These are phyloP conservation scores for Neonectria faginata DNA, from an alignment of 2,329 filamentous ascomycete genomes.

Conservation along the genomic window DNA sequence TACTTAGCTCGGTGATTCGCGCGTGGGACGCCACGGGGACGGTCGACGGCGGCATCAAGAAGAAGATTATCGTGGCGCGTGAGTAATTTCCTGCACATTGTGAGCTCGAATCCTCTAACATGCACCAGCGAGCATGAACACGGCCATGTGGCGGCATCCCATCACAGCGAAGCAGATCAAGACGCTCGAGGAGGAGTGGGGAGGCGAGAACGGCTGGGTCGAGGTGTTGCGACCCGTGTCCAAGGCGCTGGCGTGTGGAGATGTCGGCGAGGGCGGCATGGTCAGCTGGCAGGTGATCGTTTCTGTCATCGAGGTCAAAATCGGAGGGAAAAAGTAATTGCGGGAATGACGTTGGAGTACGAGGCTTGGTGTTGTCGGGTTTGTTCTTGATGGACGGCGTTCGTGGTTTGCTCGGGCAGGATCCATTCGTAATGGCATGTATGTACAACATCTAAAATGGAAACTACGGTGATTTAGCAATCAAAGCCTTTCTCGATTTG, in stretches of 20 bases:
- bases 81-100: not conserved
- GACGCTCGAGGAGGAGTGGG: slow-evolving; percentile 81
- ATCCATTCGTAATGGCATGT: not conserved
- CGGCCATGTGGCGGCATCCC: slow-evolving; percentile 89
- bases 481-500: not conserved
- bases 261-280: slow-evolving; percentile 87
- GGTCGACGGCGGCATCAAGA: slow-evolving; percentile 66
- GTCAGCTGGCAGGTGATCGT: slow-evolving; percentile 83
- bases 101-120: not conserved
- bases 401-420: slow-evolving; percentile 3
- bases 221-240: slow-evolving; percentile 78
- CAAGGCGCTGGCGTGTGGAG: slow-evolving; percentile 86
- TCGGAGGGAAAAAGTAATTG: slow-evolving; percentile 46
- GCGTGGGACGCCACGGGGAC: slow-evolving; percentile 86
- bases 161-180: slow-evolving; percentile 79
- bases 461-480: not conserved
- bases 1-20: slow-evolving; percentile 79
- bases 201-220: slow-evolving; percentile 62
- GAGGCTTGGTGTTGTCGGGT: not conserved
- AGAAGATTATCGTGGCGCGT: slow-evolving; percentile 78
- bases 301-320: slow-evolving; percentile 66
- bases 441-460: slow-evolving; percentile 10
- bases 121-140: slow-evolving; percentile 78
- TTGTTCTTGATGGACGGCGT: slow-evolving; percentile 12
- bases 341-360: not conserved